A percentile compares a stretch with the other conserved stretches of the same genome.
phyloP scores from a whole-genome alignment of 2,329 filamentous ascomycete genomes.

The Cladophialophora yegresii region DNA sequence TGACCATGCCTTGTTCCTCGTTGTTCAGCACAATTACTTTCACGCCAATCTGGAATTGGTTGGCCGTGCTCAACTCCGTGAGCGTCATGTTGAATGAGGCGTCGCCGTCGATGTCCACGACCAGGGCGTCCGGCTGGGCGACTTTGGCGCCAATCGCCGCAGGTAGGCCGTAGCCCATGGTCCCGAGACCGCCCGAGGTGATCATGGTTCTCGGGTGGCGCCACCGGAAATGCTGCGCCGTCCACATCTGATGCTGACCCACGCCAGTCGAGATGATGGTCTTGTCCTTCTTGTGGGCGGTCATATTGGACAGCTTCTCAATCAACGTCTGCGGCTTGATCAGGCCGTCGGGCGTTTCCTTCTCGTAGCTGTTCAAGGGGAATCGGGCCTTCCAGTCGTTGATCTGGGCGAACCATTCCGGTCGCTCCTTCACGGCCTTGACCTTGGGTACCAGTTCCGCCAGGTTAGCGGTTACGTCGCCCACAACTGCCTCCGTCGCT shows the following conservation, averaged over 20 bases:
- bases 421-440: slow-evolving; percentile 64
- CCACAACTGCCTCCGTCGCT: slow-evolving; percentile 91
- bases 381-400: slow-evolving; percentile 87
- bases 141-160: slow-evolving; percentile 96
- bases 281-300: slow-evolving; percentile 73
- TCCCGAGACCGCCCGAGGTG: slow-evolving; percentile 91
- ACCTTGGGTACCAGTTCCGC: slow-evolving; percentile 72
- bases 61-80: slow-evolving; percentile 88
- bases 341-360: slow-evolving; percentile 69
- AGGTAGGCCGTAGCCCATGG: slow-evolving; percentile 94
- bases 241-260: slow-evolving; percentile 99
- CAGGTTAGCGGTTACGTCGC: slow-evolving; percentile 82
- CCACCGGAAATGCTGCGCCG: slow-evolving; percentile 96
- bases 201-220: slow-evolving; percentile 88
- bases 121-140: slow-evolving; percentile 74
- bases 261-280: slow-evolving; percentile 93
- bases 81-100: slow-evolving; percentile 99
- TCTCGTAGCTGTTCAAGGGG: slow-evolving; percentile 80
- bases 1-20: slow-evolving; percentile 98
- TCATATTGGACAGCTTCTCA: slow-evolving; percentile 83
- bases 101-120: slow-evolving; percentile 95
- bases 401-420: slow-evolving; percentile 88
- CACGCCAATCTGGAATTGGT: slow-evolving; percentile 94
- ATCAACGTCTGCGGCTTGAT: slow-evolving; percentile 97
- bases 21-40: slow-evolving; percentile 96